phyloP scores from a whole-genome alignment of 1,284 basidiomycete species.

The Tilletiaria anomala region DNA sequence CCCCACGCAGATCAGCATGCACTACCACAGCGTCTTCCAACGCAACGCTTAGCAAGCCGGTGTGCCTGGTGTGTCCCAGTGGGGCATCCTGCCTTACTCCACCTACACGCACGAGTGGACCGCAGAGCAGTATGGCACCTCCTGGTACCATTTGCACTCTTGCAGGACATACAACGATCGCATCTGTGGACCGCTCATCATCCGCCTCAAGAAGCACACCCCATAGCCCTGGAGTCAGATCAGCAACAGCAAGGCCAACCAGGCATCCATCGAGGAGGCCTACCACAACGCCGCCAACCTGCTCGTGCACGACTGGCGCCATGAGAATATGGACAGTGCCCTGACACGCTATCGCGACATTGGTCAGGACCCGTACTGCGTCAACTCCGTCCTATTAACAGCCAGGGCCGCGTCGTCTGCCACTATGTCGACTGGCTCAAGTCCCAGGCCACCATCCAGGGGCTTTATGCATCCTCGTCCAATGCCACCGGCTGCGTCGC shows the following conservation, averaged over 20 bases:
- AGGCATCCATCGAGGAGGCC: neutral
- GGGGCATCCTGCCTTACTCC: neutral
- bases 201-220: neutral
- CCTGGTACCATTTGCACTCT: neutral
- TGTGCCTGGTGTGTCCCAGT: neutral
- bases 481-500: neutral
- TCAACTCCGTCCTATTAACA: neutral
- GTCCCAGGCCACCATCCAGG: too few relatives aligned
- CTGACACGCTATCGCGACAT: neutral
- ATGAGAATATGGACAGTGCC: neutral
- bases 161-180: neutral
- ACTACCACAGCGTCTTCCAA: neutral
- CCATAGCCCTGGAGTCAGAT: neutral
- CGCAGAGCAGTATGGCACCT: neutral
- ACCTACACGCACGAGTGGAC: neutral
- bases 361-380: neutral
- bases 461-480: neutral
- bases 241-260: neutral
- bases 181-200: neutral
- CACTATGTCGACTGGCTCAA: neutral
- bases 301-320: neutral
- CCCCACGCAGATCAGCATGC: neutral
- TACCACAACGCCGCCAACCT: neutral
- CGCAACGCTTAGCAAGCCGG: neutral
- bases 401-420: neutral